Percentiles rank a stretch among this genome's conserved stretches.
Evolutionary conservation across 148 eudicot species (phyloP).

Genomic region (Persicaria tinctoria): DNA sequence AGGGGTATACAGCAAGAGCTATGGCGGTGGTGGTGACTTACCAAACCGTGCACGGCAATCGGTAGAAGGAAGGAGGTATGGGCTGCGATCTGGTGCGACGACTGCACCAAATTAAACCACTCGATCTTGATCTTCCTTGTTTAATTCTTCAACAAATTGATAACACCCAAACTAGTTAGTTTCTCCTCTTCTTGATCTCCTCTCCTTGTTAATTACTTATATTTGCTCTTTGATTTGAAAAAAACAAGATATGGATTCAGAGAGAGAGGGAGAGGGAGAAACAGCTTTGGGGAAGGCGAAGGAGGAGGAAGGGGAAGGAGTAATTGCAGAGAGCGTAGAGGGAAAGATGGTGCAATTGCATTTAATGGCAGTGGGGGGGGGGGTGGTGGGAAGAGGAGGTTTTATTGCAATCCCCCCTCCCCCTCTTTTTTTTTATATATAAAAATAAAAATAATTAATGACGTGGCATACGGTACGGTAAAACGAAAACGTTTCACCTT

Average conservation of each 20-base stretch:
- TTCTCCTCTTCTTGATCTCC: not conserved
- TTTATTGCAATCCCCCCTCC: not conserved
- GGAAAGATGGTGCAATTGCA: slow-evolving; percentile 27
- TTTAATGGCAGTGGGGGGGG: slow-evolving; percentile 35
- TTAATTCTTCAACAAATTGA: no score
- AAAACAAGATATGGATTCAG: slow-evolving; percentile 12
- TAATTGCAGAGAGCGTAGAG: slow-evolving; percentile 32
- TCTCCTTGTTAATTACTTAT: not conserved
- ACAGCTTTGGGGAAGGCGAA: slow-evolving; percentile 21
- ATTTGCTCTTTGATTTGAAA: not conserved
- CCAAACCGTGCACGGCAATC: not conserved
- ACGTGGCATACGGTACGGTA: not conserved
- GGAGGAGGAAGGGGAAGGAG: slow-evolving; percentile 30
- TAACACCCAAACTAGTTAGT: not conserved
- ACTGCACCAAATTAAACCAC: not conserved
- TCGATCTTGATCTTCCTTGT: no score
- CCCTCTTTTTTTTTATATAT: no score
- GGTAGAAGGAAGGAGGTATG: no score
- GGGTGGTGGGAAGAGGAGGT: slow-evolving; percentile 27
- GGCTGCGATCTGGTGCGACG: not conserved
- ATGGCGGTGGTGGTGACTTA: not conserved
- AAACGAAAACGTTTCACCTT: not conserved
- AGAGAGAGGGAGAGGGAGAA: slow-evolving; percentile 5
- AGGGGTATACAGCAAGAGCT: not conserved
- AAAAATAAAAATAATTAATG: not conserved